Conservation (phyloP, 2,329 filamentous ascomycete species). For the Celoporthe dispersa region DNA sequence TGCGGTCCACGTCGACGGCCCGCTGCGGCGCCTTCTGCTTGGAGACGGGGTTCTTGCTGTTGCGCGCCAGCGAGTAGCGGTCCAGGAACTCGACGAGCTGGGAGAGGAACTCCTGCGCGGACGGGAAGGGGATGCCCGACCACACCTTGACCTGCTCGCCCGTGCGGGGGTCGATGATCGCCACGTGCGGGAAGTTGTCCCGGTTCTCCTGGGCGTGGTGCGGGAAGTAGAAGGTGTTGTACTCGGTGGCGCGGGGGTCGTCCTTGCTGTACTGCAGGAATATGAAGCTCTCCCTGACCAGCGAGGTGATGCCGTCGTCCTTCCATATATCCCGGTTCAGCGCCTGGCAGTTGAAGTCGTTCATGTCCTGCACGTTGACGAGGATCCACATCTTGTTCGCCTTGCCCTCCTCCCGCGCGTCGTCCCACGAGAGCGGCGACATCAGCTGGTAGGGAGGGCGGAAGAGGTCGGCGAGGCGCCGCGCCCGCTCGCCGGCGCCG, state of each 20-base stretch:
- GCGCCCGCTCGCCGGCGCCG: slow-evolving; percentile 56
- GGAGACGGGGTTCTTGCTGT: slow-evolving; percentile 93
- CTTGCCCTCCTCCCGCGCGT: slow-evolving; percentile 83
- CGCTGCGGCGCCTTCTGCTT: slow-evolving; percentile 69
- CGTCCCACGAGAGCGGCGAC: slow-evolving; percentile 77
- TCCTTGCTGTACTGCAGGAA: slow-evolving; percentile 94
- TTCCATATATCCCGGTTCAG: slow-evolving; percentile 98
- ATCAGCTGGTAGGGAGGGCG: slow-evolving; percentile 92
- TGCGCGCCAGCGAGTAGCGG: slow-evolving; percentile 84
- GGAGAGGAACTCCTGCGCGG: slow-evolving; percentile 80
- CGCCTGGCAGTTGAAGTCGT: slow-evolving; percentile 91
- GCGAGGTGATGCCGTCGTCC: slow-evolving; percentile 75
- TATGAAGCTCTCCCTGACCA: slow-evolving; percentile 89
- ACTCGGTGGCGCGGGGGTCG: slow-evolving; percentile 76
- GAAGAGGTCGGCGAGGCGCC: slow-evolving; percentile 86
- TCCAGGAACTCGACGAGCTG: slow-evolving; percentile 97
- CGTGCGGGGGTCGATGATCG: slow-evolving; percentile 92
- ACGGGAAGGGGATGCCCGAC: slow-evolving; percentile 82
- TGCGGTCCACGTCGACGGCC: slow-evolving; percentile 76
- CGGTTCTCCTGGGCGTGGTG: slow-evolving; percentile 72
- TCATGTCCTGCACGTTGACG: slow-evolving; percentile 92
- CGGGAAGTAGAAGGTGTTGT: slow-evolving; percentile 87
- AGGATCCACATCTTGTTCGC: slow-evolving; percentile 91
- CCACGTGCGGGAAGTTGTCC: slow-evolving; percentile 95
- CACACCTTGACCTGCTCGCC: slow-evolving; percentile 97